Evolutionary conservation across 768 basidiomycete genomes (phyloP).

Genomic region (Psilocybe tampanensis): DNA sequence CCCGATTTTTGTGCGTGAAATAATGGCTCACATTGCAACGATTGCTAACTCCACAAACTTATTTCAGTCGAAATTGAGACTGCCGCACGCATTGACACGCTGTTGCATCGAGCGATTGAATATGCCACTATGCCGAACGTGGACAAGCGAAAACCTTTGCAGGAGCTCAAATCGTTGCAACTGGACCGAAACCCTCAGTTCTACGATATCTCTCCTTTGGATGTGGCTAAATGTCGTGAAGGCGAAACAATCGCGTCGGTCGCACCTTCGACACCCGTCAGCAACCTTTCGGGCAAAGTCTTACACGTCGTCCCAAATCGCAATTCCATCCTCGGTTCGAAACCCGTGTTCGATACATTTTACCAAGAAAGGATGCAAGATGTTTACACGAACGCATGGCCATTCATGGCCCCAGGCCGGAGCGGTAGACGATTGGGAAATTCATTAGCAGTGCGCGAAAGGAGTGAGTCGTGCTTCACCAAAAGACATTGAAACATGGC

Average conservation of each 20-base stretch:
- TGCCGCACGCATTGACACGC: neutral
- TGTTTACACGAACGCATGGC: neutral
- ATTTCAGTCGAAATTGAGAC: neutral
- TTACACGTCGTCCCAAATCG: neutral
- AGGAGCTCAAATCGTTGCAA: neutral
- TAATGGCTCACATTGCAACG: too few relatives aligned
- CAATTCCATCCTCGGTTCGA: neutral
- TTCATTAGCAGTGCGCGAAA: neutral
- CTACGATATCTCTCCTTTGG: neutral
- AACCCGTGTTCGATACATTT: too few relatives aligned
- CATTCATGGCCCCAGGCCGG: neutral
- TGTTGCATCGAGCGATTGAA: neutral
- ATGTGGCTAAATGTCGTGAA: neutral
- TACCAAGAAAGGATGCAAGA: too few relatives aligned
- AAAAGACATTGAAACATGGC: too few relatives aligned
- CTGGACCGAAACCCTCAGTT: neutral
- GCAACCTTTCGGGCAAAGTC: neutral
- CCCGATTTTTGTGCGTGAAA: too few relatives aligned
- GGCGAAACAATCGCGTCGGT: neutral
- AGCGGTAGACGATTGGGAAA: too few relatives aligned
- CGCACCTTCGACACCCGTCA: neutral
- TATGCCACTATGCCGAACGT: neutral
- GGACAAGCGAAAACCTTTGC: neutral
- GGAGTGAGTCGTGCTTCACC: neutral
- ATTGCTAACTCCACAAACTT: neutral